phyloP scores from a whole-genome alignment of 495 filamentous ascomycete genomes.

The Aspergillus asperescens region DNA sequence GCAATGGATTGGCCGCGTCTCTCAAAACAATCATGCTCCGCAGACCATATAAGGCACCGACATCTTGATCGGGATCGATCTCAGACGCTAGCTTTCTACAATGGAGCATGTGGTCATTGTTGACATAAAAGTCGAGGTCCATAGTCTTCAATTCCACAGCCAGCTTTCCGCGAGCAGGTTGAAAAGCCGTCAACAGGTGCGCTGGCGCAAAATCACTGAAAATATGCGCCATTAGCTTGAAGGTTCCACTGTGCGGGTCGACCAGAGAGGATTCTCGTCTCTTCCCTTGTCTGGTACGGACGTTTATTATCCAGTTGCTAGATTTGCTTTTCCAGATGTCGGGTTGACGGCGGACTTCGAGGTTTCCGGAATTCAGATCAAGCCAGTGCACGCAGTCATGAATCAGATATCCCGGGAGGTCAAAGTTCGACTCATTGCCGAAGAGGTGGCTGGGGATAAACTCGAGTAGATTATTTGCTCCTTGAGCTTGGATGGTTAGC shows the following conservation, averaged over 20 bases:
- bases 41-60: slow-evolving; percentile 52
- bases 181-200: slow-evolving; percentile 30
- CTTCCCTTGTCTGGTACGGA: slow-evolving; percentile 19
- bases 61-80: slow-evolving; percentile 47
- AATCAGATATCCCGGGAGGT: slow-evolving; percentile 45
- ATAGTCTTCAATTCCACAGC: slow-evolving; percentile 44
- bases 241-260: slow-evolving; percentile 28
- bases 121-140: slow-evolving; percentile 45
- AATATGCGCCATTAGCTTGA: slow-evolving; percentile 26
- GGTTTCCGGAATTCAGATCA: slow-evolving; percentile 31
- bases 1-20: slow-evolving; percentile 21
- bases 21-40: slow-evolving; percentile 49
- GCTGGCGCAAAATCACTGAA: slow-evolving; percentile 31
- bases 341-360: slow-evolving; percentile 35
- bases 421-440: slow-evolving; percentile 11
- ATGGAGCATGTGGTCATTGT: slow-evolving; percentile 13
- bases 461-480: slow-evolving; percentile 27
- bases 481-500: slow-evolving; percentile 22
- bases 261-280: slow-evolving; percentile 17
- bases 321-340: slow-evolving; percentile 32
- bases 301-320: slow-evolving; percentile 29
- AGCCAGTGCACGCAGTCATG: slow-evolving; percentile 55
- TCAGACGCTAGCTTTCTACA: slow-evolving; percentile 36
- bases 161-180: slow-evolving; percentile 22
- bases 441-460: slow-evolving; percentile 43